A percentile compares a stretch with the other conserved stretches of the same genome.
These are phyloP conservation scores for Penicillium polonicum DNA, from an alignment of 2,329 filamentous ascomycete genomes.

Conservation along the genomic window DNA sequence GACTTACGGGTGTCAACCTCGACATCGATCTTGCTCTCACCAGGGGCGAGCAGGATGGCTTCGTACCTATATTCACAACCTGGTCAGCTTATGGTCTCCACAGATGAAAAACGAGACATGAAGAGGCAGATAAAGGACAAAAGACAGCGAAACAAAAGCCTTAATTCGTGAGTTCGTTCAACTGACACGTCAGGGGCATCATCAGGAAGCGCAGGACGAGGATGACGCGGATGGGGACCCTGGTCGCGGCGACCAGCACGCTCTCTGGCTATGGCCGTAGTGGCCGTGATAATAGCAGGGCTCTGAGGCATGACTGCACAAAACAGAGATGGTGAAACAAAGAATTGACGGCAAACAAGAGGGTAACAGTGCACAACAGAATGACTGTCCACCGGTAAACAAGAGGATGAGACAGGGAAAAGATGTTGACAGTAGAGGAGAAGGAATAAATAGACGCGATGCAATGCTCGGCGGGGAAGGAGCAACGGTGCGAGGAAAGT, in stretches of 20 bases:
- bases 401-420: not conserved
- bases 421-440: not conserved
- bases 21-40: slow-evolving; percentile 91
- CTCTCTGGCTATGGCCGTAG: slow-evolving; percentile 16
- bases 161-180: not conserved
- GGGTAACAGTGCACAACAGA: not conserved
- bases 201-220: slow-evolving; percentile 4
- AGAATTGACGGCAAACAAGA: not conserved
- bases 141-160: not conserved
- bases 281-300: slow-evolving; percentile 6
- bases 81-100: slow-evolving; percentile 1
- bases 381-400: not conserved
- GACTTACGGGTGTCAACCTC: slow-evolving; percentile 83
- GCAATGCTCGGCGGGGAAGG: not conserved
- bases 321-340: not conserved
- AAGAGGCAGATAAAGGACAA: not conserved
- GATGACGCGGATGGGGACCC: slow-evolving; percentile 1
- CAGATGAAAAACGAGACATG: not conserved
- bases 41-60: slow-evolving; percentile 81
- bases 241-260: slow-evolving; percentile 14
- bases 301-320: not conserved
- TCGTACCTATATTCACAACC: slow-evolving; percentile 67
- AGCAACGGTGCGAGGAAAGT: not conserved
- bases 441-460: not conserved
- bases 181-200: slow-evolving; percentile 24